These are phyloP conservation scores for Cicer chorassanicum DNA, from an alignment of 306 rosid species.

Conservation along the genomic window DNA sequence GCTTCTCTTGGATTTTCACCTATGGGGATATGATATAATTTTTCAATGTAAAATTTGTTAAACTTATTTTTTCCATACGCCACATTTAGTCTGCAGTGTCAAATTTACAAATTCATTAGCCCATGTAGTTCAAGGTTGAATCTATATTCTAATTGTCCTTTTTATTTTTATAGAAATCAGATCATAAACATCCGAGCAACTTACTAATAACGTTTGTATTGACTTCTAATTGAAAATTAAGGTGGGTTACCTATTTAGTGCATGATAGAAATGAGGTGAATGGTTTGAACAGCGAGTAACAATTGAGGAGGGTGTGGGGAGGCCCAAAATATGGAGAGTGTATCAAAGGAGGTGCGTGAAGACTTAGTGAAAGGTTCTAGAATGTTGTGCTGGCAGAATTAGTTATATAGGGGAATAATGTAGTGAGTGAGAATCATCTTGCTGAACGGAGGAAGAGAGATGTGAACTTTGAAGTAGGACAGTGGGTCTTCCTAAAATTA, in stretches of 20 bases:
- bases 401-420: not conserved
- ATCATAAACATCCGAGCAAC: not conserved
- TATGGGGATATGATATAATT: not conserved
- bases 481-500: too few species aligned
- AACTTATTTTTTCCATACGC: not conserved
- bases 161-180: not conserved
- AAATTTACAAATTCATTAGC: not conserved
- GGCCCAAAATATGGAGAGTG: not conserved
- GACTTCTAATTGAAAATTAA: not conserved
- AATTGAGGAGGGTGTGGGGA: not conserved
- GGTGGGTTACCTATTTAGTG: not conserved
- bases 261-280: not conserved
- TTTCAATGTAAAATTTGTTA: not conserved
- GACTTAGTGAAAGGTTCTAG: not conserved
- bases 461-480: too few species aligned
- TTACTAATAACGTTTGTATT: not conserved
- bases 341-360: not conserved
- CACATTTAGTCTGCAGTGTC: not conserved
- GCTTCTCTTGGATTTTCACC: not conserved
- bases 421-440: not conserved
- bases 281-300: not conserved
- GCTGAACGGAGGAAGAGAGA: too few species aligned
- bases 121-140: not conserved
- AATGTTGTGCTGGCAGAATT: not conserved
- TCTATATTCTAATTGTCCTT: conserved; percentile 8